Percentiles rank a stretch among this genome's conserved stretches.
phyloP scores from a whole-genome alignment of 2,329 filamentous ascomycete species.

The Ophiocordyceps camponoti-saundersi region DNA sequence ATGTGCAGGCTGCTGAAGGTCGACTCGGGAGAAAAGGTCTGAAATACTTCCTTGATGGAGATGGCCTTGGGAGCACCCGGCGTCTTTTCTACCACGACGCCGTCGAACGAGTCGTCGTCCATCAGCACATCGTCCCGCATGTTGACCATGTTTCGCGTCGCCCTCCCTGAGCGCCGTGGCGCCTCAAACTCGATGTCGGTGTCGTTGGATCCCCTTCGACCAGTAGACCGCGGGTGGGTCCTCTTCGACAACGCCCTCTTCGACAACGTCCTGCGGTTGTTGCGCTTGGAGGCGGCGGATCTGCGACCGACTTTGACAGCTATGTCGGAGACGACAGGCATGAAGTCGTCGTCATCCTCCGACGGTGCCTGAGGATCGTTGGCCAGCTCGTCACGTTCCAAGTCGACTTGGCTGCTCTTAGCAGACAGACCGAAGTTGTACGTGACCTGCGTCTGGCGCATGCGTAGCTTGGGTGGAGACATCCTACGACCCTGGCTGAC shows the following conservation, averaged over 20 bases:
- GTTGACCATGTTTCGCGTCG: slow-evolving; percentile 22
- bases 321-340: slow-evolving; percentile 20
- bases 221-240: not conserved
- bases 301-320: slow-evolving; percentile 8
- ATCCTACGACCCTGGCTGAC: not conserved
- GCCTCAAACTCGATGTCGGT: slow-evolving; percentile 37
- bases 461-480: slow-evolving; percentile 8
- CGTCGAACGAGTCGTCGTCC: slow-evolving; percentile 40
- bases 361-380: slow-evolving; percentile 10
- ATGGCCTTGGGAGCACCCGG: slow-evolving; percentile 33
- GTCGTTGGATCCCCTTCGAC: slow-evolving; percentile 11
- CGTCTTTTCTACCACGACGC: slow-evolving; percentile 27
- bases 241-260: slow-evolving; percentile 3
- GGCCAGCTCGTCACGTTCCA: slow-evolving; percentile 16
- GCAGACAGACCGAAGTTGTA: slow-evolving; percentile 9
- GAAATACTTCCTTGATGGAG: slow-evolving; percentile 60
- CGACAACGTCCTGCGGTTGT: slow-evolving; percentile 5
- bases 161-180: slow-evolving; percentile 29
- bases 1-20: slow-evolving; percentile 56
- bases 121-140: slow-evolving; percentile 36
- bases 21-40: slow-evolving; percentile 39
- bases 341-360: slow-evolving; percentile 17
- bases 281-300: slow-evolving; percentile 5
- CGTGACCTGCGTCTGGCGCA: slow-evolving; percentile 1
- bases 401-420: slow-evolving; percentile 8